These are phyloP conservation scores for Aphanocladium album DNA, from an alignment of 2,329 filamentous ascomycete species.

Conservation along the genomic window DNA sequence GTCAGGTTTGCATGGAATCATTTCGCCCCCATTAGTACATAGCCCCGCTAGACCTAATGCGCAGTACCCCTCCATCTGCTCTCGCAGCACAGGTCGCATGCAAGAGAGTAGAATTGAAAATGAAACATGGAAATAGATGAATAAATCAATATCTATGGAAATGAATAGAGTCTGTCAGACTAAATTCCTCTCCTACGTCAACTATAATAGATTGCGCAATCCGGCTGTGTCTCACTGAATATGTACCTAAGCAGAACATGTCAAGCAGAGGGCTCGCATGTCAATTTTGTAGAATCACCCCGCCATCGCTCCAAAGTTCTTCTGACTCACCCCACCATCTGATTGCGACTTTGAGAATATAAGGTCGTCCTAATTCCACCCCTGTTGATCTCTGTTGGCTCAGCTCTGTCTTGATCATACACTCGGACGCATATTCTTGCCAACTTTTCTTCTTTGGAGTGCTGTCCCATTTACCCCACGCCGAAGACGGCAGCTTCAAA, in stretches of 20 bases:
- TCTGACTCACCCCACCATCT: conserved; percentile 14
- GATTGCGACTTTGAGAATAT: conserved; percentile 1
- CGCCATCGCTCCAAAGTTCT: conserved; percentile 11
- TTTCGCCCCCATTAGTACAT: conserved; percentile 2
- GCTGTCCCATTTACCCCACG: background rate
- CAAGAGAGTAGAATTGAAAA: background rate
- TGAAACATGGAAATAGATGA: background rate
- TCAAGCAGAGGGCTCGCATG: background rate
- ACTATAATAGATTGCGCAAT: background rate
- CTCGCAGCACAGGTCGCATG: background rate
- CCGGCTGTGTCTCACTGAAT: background rate
- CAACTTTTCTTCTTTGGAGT: background rate
- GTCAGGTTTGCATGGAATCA: background rate
- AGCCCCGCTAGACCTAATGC: background rate
- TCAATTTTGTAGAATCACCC: conserved; percentile 11
- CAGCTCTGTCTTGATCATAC: background rate
- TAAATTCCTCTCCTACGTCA: too few relatives aligned
- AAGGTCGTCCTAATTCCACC: background rate
- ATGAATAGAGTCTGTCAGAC: background rate
- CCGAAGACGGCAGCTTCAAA: conserved; percentile 3
- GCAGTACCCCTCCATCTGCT: background rate
- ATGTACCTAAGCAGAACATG: conserved; percentile 12
- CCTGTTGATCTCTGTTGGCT: background rate
- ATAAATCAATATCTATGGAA: background rate
- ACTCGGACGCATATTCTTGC: background rate